These are phyloP conservation scores for Stachybotrys chlorohalonatus DNA, from an alignment of 2,329 filamentous ascomycete species.

Conservation along the genomic window DNA sequence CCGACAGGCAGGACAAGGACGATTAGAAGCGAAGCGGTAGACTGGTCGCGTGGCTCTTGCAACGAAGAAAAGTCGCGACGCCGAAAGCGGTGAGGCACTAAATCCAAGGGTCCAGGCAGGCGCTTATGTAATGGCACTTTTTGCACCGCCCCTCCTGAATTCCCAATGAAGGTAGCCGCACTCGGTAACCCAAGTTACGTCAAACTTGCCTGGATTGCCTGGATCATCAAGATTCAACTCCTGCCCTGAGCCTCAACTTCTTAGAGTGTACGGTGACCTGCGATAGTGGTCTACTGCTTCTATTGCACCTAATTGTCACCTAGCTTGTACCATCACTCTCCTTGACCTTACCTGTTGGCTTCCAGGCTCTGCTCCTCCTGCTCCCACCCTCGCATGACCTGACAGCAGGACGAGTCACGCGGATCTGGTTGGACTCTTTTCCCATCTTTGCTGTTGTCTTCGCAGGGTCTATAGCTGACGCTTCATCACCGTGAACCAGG, in stretches of 20 bases:
- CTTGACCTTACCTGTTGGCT: background rate
- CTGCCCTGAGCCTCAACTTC: background rate
- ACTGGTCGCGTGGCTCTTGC: background rate
- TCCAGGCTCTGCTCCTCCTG: slow-evolving; percentile 1
- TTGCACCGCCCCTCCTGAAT: background rate
- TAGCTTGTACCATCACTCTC: background rate
- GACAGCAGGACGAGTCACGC: slow-evolving; percentile 25
- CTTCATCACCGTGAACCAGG: slow-evolving; percentile 14
- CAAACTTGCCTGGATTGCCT: slow-evolving; percentile 6
- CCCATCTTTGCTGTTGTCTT: slow-evolving; percentile 17
- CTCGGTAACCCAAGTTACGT: slow-evolving; percentile 5
- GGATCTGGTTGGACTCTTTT: slow-evolving; percentile 34
- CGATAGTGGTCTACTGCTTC: no score
- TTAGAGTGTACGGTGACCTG: background rate
- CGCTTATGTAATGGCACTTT: background rate
- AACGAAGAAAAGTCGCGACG: background rate
- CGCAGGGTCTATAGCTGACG: slow-evolving; percentile 24
- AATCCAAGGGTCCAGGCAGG: background rate
- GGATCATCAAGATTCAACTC: background rate
- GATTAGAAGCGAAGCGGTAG: background rate
- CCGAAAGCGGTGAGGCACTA: background rate
- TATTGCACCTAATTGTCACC: no score
- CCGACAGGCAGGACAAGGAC: slow-evolving; percentile 1
- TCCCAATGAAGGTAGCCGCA: background rate
- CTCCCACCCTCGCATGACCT: slow-evolving; percentile 12